Conservation (phyloP, 805 yeast genomes). For the Jamesozyma gamospora region DNA sequence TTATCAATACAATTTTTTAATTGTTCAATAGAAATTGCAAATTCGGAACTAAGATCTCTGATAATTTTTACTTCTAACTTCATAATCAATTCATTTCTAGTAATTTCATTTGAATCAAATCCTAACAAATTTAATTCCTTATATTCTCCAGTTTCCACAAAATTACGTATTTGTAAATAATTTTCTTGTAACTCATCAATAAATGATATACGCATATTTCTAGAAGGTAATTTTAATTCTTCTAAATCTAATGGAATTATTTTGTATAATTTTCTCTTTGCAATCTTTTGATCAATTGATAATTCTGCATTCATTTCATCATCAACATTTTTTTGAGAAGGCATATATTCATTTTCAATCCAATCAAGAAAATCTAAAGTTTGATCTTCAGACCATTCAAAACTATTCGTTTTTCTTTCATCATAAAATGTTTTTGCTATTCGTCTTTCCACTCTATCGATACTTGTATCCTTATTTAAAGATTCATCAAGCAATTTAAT, state of each 20-base stretch:
- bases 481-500: background rate
- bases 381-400: conserved; percentile 15
- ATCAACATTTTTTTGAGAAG: conserved; percentile 5
- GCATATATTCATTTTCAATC: conserved; percentile 19
- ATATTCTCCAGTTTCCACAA: background rate
- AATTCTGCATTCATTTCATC: conserved; percentile 4
- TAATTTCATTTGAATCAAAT: background rate
- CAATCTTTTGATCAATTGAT: conserved; percentile 25
- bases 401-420: conserved; percentile 4
- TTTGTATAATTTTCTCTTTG: conserved; percentile 20
- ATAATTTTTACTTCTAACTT: conserved; percentile 11
- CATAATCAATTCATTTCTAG: conserved; percentile 3
- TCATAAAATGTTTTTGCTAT: conserved; percentile 5
- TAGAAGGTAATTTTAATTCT: background rate
- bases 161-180: conserved; percentile 11
- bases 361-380: conserved; percentile 21
- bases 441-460: conserved; percentile 2
- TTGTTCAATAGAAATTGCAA: conserved; percentile 11
- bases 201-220: conserved; percentile 5
- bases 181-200: conserved; percentile 20
- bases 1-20: conserved; percentile 7
- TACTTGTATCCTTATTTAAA: background rate
- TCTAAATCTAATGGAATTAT: conserved; percentile 17
- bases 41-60: conserved; percentile 8
- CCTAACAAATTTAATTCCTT: conserved; percentile 2